Evolutionary conservation across 176 grass and related monocot genomes (phyloP), one percentile per base, ranked within the genome.

Genomic region (Cenchrus americanus): DNA sequence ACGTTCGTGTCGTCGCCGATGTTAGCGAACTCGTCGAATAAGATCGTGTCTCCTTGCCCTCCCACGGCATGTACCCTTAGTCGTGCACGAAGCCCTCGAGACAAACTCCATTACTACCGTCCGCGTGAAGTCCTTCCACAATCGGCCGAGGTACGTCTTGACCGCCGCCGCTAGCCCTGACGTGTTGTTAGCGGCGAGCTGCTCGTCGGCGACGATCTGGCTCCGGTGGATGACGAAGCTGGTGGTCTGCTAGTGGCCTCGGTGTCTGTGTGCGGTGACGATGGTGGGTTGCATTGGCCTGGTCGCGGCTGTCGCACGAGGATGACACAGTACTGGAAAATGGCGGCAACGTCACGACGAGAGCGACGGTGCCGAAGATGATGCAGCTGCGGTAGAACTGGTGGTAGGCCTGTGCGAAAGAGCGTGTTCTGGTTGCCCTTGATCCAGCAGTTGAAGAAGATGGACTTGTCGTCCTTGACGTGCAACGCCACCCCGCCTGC

Each of bases 371-470:
- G 86, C 92, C 96, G 48, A 89, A 55, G 88, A 98, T 92, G 76
- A 92, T 34, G 89, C 96, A 95, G 65, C 91, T 87, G 4, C 96
- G 91, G 73, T 95, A 98, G 85, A 89, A 98, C 83, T 98, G 93
- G 0, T 87, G 93, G 76, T 98, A 89, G 14, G 87, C 89, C 71
- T 98, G 96, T 24, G 92, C 87, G 84, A 91, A 93, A 37, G 42
- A 98, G 87, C 46, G 87, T 98, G 89, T 93, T 89, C 82, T 98
- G 93, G 91, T 95, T 86, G 27, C 89, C 96, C 72, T 94, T 93
- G 85, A 98, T 87, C 52, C 85, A 71, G 80, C 96, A 95, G 77
- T 92, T 88, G 48, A 93, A 79, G 90, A 98, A 95, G 87, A 95
- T 82, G 67, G 71, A 55, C 73, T 78, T 62, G 83, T 98, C 96